Evolutionary conservation across 2,329 filamentous ascomycete species (phyloP), one percentile per base, ranked within the genome.

Genomic region (Trichoderma citrinoviride): DNA sequence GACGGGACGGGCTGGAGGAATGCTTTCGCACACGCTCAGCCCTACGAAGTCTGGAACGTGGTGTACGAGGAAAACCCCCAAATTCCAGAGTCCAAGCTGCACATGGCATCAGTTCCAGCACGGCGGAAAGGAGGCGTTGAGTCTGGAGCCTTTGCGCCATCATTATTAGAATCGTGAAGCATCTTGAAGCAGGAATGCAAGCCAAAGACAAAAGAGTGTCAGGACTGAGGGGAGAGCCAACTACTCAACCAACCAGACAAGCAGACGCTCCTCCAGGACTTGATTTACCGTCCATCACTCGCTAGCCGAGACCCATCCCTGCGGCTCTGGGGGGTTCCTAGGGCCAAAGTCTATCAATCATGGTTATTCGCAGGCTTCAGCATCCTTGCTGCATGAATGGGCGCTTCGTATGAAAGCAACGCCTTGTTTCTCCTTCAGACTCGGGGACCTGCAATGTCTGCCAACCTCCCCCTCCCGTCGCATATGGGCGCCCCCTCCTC

Each of bases 11-110:
- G 40, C 14, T 40, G 40, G 19, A 49, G 57, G 46, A 61, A 50
- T 61, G 43, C 23, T 14, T 23, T 54, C 15, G 55, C 41, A 25
- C 46, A 50, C 27, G 21, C 29, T 65, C 63, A 65, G 63, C 63
- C 63, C 56, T 65, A 65, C 23, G 55, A 63, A 65, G 44, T 21
- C 58, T 53, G 49, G 23, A 37, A 41, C 40, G 7, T 15, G 5
- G 41, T 19, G 25, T 19, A 33, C 55, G 44, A 29, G 14, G 21
- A 49, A 21, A 19, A 17, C 14, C 40, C 33, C n/a, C 33, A 12
- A 29, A 27, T 44, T 58, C 37, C 54, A 44, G 43, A 37, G 23
- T 43, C 8, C 49, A 15, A 33, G 53, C 19, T 21, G 57, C 44
- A 50, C 57, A 52, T 43, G 57, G 47, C 46, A 43, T 15, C n/a